phyloP scores from a whole-genome alignment of 208 protist species.

The Acanthamoeba royreba region DNA sequence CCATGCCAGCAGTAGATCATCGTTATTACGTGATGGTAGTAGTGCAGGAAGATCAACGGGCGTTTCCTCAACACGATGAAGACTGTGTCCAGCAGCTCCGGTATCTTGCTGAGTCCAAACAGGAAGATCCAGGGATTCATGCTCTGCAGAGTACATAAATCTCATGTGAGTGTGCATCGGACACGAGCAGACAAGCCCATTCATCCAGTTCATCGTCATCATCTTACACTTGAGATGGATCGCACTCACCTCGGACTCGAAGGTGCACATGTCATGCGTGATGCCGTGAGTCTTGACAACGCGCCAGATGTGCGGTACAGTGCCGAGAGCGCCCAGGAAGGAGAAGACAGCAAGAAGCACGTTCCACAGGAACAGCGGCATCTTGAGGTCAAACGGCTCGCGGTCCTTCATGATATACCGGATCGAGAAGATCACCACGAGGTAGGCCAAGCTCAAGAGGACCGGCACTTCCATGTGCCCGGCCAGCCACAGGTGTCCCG shows the following conservation, averaged over 20 bases:
- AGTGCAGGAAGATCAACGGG: slow-evolving; percentile 82
- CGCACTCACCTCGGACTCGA: background rate
- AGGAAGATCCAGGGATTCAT: slow-evolving; percentile 50
- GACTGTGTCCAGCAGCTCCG: slow-evolving; percentile 79
- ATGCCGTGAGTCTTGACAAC: background rate
- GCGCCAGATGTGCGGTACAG: background rate
- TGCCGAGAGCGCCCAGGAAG: slow-evolving; percentile 59
- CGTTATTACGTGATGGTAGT: slow-evolving; percentile 89
- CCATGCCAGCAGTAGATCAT: slow-evolving; percentile 88
- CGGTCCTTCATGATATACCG: slow-evolving; percentile 73
- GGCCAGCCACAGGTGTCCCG: background rate
- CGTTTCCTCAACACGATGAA: slow-evolving; percentile 82
- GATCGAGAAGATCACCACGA: background rate
- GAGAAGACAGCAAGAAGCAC: slow-evolving; percentile 83
- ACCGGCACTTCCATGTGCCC: background rate
- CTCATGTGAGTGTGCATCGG: too few relatives aligned
- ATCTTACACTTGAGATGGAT: background rate
- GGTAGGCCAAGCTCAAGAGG: background rate
- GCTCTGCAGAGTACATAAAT: background rate
- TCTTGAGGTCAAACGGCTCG: slow-evolving; percentile 71
- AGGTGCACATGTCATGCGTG: background rate
- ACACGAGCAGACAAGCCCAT: slow-evolving; percentile 59
- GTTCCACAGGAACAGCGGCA: slow-evolving; percentile 82
- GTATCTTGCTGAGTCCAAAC: slow-evolving; percentile 78
- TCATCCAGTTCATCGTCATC: slow-evolving; percentile 43